These are phyloP conservation scores for Castanospermum australe DNA, from an alignment of 306 rosid species.

Conservation along the genomic window DNA sequence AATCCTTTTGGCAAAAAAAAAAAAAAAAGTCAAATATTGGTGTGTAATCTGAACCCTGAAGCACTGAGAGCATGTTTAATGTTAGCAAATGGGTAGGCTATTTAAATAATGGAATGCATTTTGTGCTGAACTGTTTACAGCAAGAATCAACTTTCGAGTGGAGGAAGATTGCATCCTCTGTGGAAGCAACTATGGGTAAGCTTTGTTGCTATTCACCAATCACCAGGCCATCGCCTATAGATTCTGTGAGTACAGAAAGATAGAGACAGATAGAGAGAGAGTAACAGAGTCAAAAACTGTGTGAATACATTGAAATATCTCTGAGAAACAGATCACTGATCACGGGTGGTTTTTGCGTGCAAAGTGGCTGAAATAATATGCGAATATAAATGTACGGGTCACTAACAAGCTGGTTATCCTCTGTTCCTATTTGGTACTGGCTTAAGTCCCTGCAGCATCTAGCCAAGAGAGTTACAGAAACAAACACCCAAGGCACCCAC, in stretches of 20 bases:
- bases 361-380: neutral
- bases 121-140: neutral
- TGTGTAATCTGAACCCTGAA: neutral
- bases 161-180: neutral
- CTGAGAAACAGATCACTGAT: neutral
- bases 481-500: neutral
- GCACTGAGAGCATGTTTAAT: neutral
- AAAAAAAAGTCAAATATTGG: neutral
- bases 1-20: neutral
- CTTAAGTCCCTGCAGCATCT: constrained; percentile 16
- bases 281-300: neutral
- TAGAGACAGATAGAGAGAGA: neutral
- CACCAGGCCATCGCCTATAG: neutral
- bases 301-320: constrained; percentile 5
- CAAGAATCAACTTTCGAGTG: neutral
- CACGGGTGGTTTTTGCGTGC: constrained; percentile 16
- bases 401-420: neutral
- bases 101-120: neutral
- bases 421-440: neutral
- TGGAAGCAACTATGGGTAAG: neutral
- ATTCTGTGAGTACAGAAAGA: neutral
- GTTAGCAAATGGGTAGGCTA: neutral
- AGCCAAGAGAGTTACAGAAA: neutral
- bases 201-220: constrained; percentile 22
- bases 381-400: neutral